A percentile compares a stretch with the other conserved stretches of the same genome.
Evolutionary conservation across 2,329 filamentous ascomycete species (phyloP).

Genomic region (Endoconidiophora laricicola): DNA sequence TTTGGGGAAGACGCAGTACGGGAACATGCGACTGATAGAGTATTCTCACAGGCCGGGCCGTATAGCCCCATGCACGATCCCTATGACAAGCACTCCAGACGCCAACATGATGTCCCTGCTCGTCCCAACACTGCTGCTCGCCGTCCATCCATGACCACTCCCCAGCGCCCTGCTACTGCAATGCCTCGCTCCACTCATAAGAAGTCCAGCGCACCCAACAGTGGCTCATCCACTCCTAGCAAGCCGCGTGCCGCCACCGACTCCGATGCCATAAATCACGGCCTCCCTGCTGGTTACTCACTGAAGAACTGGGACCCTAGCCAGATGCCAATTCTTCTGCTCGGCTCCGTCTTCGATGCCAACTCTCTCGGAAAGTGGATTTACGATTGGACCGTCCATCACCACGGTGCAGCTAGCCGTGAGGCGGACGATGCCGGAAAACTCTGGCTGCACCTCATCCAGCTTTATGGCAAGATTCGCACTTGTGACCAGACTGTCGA

Average conservation of each 20-base stretch:
- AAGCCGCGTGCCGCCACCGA: slow-evolving; percentile 32
- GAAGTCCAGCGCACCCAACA: slow-evolving; percentile 17
- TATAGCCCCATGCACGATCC: slow-evolving; percentile 9
- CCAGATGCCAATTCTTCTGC: slow-evolving; percentile 81
- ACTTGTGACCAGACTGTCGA: slow-evolving; percentile 63
- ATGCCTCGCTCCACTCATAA: slow-evolving; percentile 31
- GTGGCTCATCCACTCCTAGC: slow-evolving; percentile 14
- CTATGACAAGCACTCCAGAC: slow-evolving; percentile 5
- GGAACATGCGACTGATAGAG: slow-evolving; percentile 13
- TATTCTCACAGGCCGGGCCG: slow-evolving; percentile 12
- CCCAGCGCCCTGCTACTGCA: slow-evolving; percentile 35
- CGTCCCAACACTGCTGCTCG: slow-evolving; percentile 28
- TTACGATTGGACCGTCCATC: slow-evolving; percentile 96
- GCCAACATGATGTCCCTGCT: slow-evolving; percentile 13
- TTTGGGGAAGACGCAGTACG: slow-evolving; percentile 9
- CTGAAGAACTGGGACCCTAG: slow-evolving; percentile 97
- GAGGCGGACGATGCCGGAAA: slow-evolving; percentile 87
- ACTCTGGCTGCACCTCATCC: slow-evolving; percentile 86
- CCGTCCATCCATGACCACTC: slow-evolving; percentile 32
- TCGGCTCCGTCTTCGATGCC: slow-evolving; percentile 91
- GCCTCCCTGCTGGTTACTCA: slow-evolving; percentile 79
- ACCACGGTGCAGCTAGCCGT: slow-evolving; percentile 63
- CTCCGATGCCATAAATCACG: slow-evolving; percentile 43
- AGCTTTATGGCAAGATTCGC: slow-evolving; percentile 87
- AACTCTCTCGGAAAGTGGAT: slow-evolving; percentile 99